A percentile compares a stretch with the other conserved stretches of the same genome.
Evolutionary conservation across 768 basidiomycete genomes (phyloP).

Genomic region (Boletellus emodensis): DNA sequence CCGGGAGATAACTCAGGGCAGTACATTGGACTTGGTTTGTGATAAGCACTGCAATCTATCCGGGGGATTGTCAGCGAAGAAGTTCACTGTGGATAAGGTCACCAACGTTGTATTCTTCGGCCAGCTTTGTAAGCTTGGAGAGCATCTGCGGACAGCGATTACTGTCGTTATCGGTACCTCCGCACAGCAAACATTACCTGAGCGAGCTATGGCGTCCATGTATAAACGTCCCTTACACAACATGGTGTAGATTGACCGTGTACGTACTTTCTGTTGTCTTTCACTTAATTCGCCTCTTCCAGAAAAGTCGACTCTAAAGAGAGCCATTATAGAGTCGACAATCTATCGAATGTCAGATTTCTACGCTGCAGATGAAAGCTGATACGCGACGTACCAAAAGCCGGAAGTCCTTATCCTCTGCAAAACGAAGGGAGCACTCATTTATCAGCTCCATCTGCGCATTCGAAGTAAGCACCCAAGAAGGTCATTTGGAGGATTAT

Average conservation of each 20-base stretch:
- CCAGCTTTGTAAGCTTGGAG: constrained; percentile 83
- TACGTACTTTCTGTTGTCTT: constrained; percentile 78
- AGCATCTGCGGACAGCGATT: constrained; percentile 58
- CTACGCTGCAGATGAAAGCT: neutral
- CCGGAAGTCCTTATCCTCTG: constrained; percentile 83
- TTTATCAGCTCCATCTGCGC: constrained; percentile 86
- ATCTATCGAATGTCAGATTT: constrained; percentile 48
- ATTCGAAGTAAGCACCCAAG: constrained; percentile 3
- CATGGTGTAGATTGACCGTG: neutral
- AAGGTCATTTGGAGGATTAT: neutral
- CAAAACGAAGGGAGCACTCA: constrained; percentile 82
- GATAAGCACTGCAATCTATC: constrained; percentile 75
- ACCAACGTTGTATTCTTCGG: constrained; percentile 84
- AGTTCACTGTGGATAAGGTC: neutral
- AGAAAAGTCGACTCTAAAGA: constrained; percentile 91
- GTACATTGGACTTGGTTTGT: constrained; percentile 92
- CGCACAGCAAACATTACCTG: constrained; percentile 47
- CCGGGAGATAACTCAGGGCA: neutral
- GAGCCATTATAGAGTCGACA: constrained; percentile 95
- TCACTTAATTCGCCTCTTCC: constrained; percentile 93
- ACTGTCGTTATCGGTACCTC: neutral
- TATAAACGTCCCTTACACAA: constrained; percentile 8
- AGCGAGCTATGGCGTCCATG: constrained; percentile 55
- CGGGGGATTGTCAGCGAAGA: constrained; percentile 6
- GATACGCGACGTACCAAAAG: constrained; percentile 46